Conservation (phyloP, 768 basidiomycete species). For the Amanita muscaria region DNA sequence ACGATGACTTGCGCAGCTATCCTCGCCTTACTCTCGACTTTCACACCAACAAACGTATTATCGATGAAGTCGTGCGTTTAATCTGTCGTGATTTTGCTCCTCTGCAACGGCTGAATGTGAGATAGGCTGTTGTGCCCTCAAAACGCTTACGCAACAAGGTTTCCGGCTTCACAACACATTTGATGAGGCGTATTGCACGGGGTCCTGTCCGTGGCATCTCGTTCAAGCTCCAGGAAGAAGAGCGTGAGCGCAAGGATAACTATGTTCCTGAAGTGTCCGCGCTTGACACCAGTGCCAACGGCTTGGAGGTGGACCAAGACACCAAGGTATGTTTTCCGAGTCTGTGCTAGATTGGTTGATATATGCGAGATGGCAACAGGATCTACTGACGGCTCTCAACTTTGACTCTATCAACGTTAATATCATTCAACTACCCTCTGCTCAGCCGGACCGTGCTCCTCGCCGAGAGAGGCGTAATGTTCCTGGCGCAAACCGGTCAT, state of each 20-base stretch:
- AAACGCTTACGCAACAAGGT: slow-evolving; percentile 99
- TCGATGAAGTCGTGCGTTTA: slow-evolving; percentile 81
- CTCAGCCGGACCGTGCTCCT: slow-evolving; percentile 58
- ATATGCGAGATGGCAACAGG: slow-evolving; percentile 33
- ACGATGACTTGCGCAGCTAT: too few species aligned
- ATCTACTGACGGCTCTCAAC: slow-evolving; percentile 85
- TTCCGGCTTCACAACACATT: slow-evolving; percentile 97
- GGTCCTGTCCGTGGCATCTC: slow-evolving; percentile 99
- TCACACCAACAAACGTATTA: slow-evolving; percentile 99
- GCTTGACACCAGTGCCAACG: slow-evolving; percentile 65
- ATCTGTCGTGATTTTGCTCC: background rate
- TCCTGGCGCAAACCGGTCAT: slow-evolving; percentile 61
- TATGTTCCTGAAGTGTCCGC: slow-evolving; percentile 98
- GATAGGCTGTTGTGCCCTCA: slow-evolving; percentile 86
- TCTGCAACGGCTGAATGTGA: background rate
- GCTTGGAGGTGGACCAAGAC: slow-evolving; percentile 83
- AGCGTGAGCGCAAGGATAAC: slow-evolving; percentile 98
- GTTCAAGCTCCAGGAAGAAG: slow-evolving; percentile 99
- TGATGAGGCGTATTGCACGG: slow-evolving; percentile 99
- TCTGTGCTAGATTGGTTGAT: background rate
- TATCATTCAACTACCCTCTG: slow-evolving; percentile 56
- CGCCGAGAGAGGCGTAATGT: slow-evolving; percentile 73
- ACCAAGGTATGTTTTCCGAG: slow-evolving; percentile 67
- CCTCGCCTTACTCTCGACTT: slow-evolving; percentile 98
- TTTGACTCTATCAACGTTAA: slow-evolving; percentile 84